A percentile compares a stretch with the other conserved stretches of the same genome.
Evolutionary conservation across 371 early-diverging fungal genomes (phyloP).

Genomic region (Capillidium rhysosporum): DNA sequence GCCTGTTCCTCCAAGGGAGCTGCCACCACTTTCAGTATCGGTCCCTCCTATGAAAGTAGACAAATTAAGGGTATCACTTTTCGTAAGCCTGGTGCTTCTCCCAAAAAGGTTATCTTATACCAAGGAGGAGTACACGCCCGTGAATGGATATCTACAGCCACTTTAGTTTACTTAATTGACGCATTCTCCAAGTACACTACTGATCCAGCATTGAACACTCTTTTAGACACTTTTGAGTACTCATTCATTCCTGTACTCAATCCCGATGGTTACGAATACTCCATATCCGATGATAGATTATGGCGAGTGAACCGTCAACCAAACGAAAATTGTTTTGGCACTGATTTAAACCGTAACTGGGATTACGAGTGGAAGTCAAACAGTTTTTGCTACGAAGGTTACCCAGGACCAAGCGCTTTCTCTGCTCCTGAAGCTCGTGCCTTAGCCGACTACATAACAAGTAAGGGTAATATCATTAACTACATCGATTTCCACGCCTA

Average conservation of each 20-base stretch:
- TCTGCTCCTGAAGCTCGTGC: neutral
- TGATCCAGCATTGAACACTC: neutral
- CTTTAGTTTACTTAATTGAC: neutral
- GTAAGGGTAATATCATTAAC: neutral
- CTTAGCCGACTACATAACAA: neutral
- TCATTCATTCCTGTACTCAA: conserved; percentile 24
- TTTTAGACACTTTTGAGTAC: conserved; percentile 10
- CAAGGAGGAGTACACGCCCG: neutral
- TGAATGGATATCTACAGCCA: conserved; percentile 6
- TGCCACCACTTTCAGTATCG: neutral
- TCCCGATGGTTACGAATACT: conserved; percentile 24
- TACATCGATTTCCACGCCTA: neutral
- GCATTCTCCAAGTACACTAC: neutral
- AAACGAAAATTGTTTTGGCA: conserved; percentile 11
- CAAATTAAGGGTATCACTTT: neutral
- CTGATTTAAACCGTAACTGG: neutral
- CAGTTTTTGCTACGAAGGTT: neutral
- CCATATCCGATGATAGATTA: conserved; percentile 14
- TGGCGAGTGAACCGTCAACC: conserved; percentile 21
- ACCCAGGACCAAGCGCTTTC: neutral
- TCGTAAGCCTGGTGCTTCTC: neutral
- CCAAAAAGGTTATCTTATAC: neutral
- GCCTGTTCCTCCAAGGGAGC: neutral
- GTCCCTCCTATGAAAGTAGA: neutral
- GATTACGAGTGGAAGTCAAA: neutral